Evolutionary conservation across 1,284 basidiomycete species (phyloP).

Genomic region (Grifola frondosa): DNA sequence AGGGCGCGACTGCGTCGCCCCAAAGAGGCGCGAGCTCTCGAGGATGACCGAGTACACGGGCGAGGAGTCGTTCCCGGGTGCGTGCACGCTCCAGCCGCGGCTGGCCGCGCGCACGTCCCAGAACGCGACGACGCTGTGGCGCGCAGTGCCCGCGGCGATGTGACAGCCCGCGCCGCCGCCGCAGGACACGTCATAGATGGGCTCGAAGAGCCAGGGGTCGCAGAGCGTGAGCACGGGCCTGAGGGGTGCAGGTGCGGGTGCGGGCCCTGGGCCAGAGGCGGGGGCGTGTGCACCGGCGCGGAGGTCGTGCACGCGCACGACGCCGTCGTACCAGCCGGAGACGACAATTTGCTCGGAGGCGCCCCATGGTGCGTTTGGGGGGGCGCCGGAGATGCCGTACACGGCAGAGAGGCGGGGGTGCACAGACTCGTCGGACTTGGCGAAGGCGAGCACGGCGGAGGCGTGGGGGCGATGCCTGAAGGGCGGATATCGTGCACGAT

Average conservation of each 20-base stretch:
- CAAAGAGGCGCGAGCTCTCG: conserved; percentile 73
- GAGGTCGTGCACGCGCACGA: conserved; percentile 69
- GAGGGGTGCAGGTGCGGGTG: conserved; percentile 33
- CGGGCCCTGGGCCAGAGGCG: conserved; percentile 15
- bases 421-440: conserved; percentile 27
- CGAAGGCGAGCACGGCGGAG: conserved; percentile 49
- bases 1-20: conserved; percentile 67
- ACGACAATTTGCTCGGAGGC: conserved; percentile 69
- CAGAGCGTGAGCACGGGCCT: conserved; percentile 55
- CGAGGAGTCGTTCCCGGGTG: conserved; percentile 70
- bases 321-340: conserved; percentile 78
- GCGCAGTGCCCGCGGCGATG: conserved; percentile 69
- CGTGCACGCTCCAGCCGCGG: conserved; percentile 71
- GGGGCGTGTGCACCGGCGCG: conserved; percentile 42
- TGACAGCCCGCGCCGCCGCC: conserved; percentile 66
- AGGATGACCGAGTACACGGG: conserved; percentile 71
- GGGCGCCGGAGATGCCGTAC: conserved; percentile 63
- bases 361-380: conserved; percentile 61
- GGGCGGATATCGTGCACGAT: conserved; percentile 52
- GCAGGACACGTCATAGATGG: conserved; percentile 69
- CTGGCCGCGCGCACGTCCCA: conserved; percentile 69
- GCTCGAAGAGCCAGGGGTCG: conserved; percentile 68
- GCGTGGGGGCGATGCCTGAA: conserved; percentile 42
- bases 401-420: conserved; percentile 52
- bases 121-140: conserved; percentile 72